Evolutionary conservation across 306 rosid genomes (phyloP).

Genomic region (Mimosa pudica): DNA sequence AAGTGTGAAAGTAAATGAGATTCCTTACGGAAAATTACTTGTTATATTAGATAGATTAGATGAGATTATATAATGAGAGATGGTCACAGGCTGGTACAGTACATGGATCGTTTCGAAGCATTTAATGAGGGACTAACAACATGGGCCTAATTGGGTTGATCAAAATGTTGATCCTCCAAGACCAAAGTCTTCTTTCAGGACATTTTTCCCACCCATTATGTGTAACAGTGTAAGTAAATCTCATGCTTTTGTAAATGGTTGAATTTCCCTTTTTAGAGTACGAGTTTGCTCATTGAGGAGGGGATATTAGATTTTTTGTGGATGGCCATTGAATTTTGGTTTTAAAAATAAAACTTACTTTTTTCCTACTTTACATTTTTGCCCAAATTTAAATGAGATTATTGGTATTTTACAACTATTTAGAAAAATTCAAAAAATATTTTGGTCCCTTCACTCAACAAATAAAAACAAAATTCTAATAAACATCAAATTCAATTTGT

Average conservation of each 20-base stretch:
- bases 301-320: no score
- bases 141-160: constrained; percentile 75
- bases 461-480: no score
- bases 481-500: no score
- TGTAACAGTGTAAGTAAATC: constrained; percentile 52
- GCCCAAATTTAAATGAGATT: no score
- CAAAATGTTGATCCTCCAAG: constrained; percentile 42
- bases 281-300: neutral
- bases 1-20: no score
- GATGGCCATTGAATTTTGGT: no score
- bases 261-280: neutral
- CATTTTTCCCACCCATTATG: constrained; percentile 91
- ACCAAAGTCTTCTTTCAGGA: constrained; percentile 92
- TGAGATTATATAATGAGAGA: constrained; percentile 73
- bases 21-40: no score
- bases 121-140: constrained; percentile 69
- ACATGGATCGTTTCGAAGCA: constrained; percentile 88
- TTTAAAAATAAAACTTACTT: no score
- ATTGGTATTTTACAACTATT: no score
- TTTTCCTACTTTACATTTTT: no score
- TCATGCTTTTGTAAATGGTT: neutral
- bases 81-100: constrained; percentile 53
- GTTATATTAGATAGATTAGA: constrained; percentile 36
- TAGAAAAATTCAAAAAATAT: no score
- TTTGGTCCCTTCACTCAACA: no score